Conservation (phyloP, 2,329 filamentous ascomycete species). For the Pseudogymnoascus sp. region DNA sequence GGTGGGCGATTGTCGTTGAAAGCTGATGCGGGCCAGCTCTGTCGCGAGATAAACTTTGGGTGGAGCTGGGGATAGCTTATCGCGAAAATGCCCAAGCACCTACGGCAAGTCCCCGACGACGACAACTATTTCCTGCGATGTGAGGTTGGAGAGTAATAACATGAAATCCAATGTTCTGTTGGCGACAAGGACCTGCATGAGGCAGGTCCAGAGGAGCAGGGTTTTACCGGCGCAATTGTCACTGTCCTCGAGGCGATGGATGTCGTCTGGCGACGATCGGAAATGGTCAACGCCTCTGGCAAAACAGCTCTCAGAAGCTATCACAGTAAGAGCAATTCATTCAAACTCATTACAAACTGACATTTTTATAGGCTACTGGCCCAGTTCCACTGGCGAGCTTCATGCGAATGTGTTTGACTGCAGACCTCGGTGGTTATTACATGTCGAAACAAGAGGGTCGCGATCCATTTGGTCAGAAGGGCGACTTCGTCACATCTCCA, state of each 20-base stretch:
- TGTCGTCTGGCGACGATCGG: slow-evolving; percentile 24
- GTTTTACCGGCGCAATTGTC: slow-evolving; percentile 11
- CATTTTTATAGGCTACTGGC: slow-evolving; percentile 60
- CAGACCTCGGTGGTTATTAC: slow-evolving; percentile 87
- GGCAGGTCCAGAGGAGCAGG: slow-evolving; percentile 18
- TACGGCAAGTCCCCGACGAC: neutral
- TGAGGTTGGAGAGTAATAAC: neutral
- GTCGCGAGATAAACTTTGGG: slow-evolving; percentile 5
- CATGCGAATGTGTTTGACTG: slow-evolving; percentile 97
- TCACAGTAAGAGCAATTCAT: slow-evolving; percentile 54
- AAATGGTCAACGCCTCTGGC: slow-evolving; percentile 90
- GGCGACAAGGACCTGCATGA: slow-evolving; percentile 21
- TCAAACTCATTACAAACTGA: slow-evolving; percentile 24
- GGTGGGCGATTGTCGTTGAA: neutral
- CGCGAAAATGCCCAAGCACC: neutral
- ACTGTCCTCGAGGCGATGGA: slow-evolving; percentile 20
- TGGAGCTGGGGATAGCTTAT: slow-evolving; percentile 1
- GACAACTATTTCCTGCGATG: neutral
- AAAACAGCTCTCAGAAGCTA: slow-evolving; percentile 77
- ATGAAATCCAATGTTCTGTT: slow-evolving; percentile 26
- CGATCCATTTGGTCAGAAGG: slow-evolving; percentile 86
- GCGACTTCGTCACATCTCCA: slow-evolving; percentile 93
- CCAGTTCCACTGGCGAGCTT: slow-evolving; percentile 87
- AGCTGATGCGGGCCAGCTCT: neutral
- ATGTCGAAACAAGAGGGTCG: slow-evolving; percentile 62